Evolutionary conservation across 164 flowering plant genomes (phyloP), one percentile per base, ranked within the genome.

Genomic region (Kalanchoe fedtschenkoi): DNA sequence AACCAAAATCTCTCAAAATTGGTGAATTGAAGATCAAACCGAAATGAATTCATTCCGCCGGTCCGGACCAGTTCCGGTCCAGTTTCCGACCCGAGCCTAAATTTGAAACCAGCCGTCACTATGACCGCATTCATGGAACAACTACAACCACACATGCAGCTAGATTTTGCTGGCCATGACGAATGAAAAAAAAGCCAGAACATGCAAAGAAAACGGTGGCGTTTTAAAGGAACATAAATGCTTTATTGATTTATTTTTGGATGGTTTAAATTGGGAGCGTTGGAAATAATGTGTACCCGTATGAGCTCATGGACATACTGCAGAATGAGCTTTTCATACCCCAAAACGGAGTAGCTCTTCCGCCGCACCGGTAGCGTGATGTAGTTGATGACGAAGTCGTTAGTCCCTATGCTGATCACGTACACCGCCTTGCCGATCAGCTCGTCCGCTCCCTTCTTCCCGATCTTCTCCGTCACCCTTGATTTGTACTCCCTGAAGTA

Each of bases 301-400:
- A 70, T 24, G 62, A 76, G 68, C 3, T 68, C 59, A 22, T 39
- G 60, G 9, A 61, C 57, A 0, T 44, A 57, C 32, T 75, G 55
- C 10, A 47, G 4, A 30, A 77, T 9, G 62, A 73, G 74, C 4
- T 69, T 67, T 37, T 70, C 61, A 69, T 72, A 80, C 26, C 14
- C 38, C 9, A 66, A 11, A 39, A 69, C 35, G 28, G 72, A 34
- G 68, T 15, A 73, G 44, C 17, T 58, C 63, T 59, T 22, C 8
- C 63, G 28, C n/a, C 77, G 74, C 16, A 65, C 16, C 0, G 71
- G 77, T 0, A 69, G 16, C 1, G 67, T 53, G 22, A 69, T 76
- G 21, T 80, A 80, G 30, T 67, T 77, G 34, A 66, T 38, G 0
- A 72, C 62, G 28, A 76, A 74, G 54, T 81, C 84, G 44, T 81